Evolutionary conservation across 495 filamentous ascomycete genomes (phyloP).

Genomic region (Stereocaulon alpinum): DNA sequence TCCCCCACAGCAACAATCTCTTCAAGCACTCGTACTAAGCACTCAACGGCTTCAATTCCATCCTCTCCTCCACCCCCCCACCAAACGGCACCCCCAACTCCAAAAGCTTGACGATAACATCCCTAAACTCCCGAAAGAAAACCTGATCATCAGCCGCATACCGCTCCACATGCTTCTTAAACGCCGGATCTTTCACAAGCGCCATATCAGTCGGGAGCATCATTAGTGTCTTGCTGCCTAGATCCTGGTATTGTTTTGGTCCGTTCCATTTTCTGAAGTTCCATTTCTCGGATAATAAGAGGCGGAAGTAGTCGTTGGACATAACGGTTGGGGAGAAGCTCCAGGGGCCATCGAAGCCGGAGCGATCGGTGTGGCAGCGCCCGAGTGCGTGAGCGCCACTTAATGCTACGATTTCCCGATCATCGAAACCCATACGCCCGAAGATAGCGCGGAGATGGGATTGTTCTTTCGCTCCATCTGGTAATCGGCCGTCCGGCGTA

Average conservation of each 20-base stretch:
- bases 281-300: slow-evolving; percentile 91
- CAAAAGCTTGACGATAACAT: slow-evolving; percentile 70
- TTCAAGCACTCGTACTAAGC: too few species aligned
- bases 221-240: slow-evolving; percentile 77
- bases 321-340: slow-evolving; percentile 90
- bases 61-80: slow-evolving; percentile 53
- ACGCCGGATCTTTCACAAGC: slow-evolving; percentile 77
- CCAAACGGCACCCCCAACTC: slow-evolving; percentile 92
- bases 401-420: slow-evolving; percentile 91
- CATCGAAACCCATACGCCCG: slow-evolving; percentile 95
- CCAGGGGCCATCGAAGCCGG: slow-evolving; percentile 88
- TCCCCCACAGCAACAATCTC: too few species aligned
- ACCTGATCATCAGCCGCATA: slow-evolving; percentile 85
- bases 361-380: slow-evolving; percentile 81
- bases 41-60: slow-evolving; percentile 55
- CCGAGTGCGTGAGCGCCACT: slow-evolving; percentile 86
- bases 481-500: slow-evolving; percentile 92
- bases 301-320: slow-evolving; percentile 88
- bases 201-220: slow-evolving; percentile 93
- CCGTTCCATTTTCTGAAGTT: slow-evolving; percentile 87
- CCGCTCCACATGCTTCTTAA: slow-evolving; percentile 73
- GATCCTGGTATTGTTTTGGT: slow-evolving; percentile 75
- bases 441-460: slow-evolving; percentile 88
- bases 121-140: slow-evolving; percentile 90
- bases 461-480: slow-evolving; percentile 71